Conservation (phyloP, 495 filamentous ascomycete species). For the Xylaria acuta region DNA sequence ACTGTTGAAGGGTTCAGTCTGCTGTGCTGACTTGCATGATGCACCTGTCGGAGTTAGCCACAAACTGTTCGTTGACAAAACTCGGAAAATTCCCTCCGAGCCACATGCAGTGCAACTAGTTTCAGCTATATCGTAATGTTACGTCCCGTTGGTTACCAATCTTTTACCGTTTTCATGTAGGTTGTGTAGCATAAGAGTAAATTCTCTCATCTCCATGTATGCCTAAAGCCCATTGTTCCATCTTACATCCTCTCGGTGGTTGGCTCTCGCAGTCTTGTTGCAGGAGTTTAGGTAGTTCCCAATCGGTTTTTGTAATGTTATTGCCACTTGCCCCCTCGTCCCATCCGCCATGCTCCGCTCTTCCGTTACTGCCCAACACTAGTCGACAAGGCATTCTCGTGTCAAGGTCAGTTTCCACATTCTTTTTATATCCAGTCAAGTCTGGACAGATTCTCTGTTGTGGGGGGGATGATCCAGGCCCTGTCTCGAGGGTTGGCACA, state of each 20-base stretch:
- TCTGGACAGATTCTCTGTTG: too few species aligned
- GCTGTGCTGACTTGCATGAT: conserved; percentile 10
- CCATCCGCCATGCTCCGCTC: not conserved
- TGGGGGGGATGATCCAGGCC: too few species aligned
- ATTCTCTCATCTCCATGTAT: not conserved
- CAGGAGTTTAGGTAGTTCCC: too few species aligned
- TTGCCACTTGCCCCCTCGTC: too few species aligned
- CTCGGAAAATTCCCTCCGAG: not conserved
- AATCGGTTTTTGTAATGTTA: not conserved
- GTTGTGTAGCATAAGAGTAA: not conserved
- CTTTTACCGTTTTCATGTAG: not conserved
- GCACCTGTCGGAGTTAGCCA: not conserved
- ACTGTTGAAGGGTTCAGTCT: not conserved
- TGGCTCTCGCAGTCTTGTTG: too few species aligned
- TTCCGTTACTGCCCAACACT: too few species aligned
- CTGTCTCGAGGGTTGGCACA: not conserved
- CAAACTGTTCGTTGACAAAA: not conserved
- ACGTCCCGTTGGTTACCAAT: not conserved
- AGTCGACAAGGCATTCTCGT: too few species aligned
- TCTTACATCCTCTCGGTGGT: not conserved
- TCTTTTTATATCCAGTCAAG: too few species aligned
- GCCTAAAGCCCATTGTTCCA: not conserved
- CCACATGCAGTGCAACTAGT: not conserved
- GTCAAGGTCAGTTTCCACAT: not conserved
- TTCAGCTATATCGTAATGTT: not conserved